These are phyloP conservation scores for Sedum album DNA, from an alignment of 164 flowering plant genomes.

Conservation along the genomic window DNA sequence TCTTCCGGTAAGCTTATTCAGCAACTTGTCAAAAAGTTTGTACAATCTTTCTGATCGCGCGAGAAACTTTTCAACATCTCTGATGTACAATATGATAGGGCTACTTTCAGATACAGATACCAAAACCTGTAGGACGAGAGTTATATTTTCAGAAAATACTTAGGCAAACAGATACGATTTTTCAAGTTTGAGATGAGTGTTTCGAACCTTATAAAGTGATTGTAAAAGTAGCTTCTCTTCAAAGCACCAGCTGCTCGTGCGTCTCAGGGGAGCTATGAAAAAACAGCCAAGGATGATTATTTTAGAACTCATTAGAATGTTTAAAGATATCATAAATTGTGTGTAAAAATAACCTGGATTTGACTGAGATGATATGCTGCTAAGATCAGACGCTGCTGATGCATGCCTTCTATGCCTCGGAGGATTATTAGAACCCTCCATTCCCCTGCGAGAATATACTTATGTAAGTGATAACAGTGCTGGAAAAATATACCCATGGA, in stretches of 20 bases:
- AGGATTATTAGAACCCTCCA: constrained; percentile 21
- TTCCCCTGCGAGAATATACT: constrained; percentile 16
- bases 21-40: constrained; percentile 25
- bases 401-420: constrained; percentile 30
- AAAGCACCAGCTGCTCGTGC: constrained; percentile 33
- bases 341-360: constrained; percentile 19
- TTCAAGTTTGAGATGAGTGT: neutral
- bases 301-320: neutral
- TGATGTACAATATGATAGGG: constrained; percentile 33
- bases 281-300: neutral
- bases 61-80: constrained; percentile 36
- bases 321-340: neutral
- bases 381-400: constrained; percentile 30
- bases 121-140: constrained; percentile 23
- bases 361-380: constrained; percentile 24
- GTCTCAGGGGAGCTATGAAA: constrained; percentile 23
- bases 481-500: neutral
- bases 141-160: neutral
- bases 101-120: constrained; percentile 27
- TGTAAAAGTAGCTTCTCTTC: constrained; percentile 34
- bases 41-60: constrained; percentile 30
- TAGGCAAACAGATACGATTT: neutral
- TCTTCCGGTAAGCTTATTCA: constrained; percentile 33
- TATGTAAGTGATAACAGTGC: neutral
- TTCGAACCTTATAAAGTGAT: constrained; percentile 41